phyloP scores from a whole-genome alignment of 2,329 filamentous ascomycete species.

The Davidsoniella neocaledoniae region DNA sequence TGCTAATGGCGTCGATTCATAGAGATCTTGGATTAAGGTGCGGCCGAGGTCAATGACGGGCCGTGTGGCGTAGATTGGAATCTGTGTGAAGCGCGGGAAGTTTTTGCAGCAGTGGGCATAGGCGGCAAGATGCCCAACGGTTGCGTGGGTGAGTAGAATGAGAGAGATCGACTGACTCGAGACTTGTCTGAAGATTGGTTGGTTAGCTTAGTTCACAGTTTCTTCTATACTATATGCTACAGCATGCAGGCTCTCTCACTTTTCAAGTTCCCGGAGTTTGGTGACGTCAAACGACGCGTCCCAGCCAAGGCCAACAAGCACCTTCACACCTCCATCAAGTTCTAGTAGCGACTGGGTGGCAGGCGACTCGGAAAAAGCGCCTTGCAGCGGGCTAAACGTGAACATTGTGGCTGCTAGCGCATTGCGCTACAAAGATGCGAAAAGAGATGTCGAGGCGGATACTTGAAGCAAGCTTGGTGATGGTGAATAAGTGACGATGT shows the following conservation, averaged over 20 bases:
- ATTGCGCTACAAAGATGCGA: slow-evolving; percentile 2
- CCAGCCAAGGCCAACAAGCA: slow-evolving; percentile 91
- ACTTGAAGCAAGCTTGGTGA: background rate
- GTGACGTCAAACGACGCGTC: slow-evolving; percentile 75
- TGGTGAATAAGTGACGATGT: background rate
- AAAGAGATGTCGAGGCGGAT: background rate
- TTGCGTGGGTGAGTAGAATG: slow-evolving; percentile 88
- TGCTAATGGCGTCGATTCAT: slow-evolving; percentile 75
- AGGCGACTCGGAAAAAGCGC: slow-evolving; percentile 70
- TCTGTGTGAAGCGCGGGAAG: slow-evolving; percentile 76
- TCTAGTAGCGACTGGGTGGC: slow-evolving; percentile 93
- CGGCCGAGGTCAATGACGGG: slow-evolving; percentile 88
- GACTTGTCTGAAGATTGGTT: slow-evolving; percentile 45
- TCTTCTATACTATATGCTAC: background rate
- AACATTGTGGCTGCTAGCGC: slow-evolving; percentile 49
- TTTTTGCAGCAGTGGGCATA: slow-evolving; percentile 96
- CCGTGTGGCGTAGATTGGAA: slow-evolving; percentile 85
- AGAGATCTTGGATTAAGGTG: slow-evolving; percentile 80
- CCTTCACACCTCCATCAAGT: slow-evolving; percentile 90
- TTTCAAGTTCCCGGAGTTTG: slow-evolving; percentile 76
- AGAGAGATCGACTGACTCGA: slow-evolving; percentile 63
- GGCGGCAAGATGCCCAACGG: slow-evolving; percentile 75
- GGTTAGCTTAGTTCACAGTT: slow-evolving; percentile 8
- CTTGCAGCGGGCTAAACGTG: slow-evolving; percentile 82
- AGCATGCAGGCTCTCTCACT: slow-evolving; percentile 30